phyloP scores from a whole-genome alignment of 139 green algal species.

The Chlamydomonas sp. region DNA sequence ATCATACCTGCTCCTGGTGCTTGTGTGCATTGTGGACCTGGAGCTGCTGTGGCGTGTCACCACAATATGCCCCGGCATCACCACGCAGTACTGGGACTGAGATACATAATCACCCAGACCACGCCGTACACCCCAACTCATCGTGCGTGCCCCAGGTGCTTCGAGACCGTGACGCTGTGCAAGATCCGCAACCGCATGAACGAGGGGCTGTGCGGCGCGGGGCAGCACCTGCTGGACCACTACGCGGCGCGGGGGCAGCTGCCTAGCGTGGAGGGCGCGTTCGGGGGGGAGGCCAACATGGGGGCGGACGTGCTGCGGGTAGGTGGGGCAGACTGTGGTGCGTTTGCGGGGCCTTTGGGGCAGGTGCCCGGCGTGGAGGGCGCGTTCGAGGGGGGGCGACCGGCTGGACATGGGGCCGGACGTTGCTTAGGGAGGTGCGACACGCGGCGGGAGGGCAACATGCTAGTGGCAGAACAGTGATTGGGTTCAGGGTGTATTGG shows the following conservation, averaged over 20 bases:
- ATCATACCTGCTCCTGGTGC: too few species aligned
- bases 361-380: neutral
- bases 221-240: slow-evolving; percentile 25
- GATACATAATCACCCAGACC: too few species aligned
- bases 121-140: too few species aligned
- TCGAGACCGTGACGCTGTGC: neutral
- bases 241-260: neutral
- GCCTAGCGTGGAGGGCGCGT: neutral
- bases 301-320: neutral
- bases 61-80: too few species aligned
- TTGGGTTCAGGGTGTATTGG: neutral
- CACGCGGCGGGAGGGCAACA: neutral
- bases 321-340: neutral
- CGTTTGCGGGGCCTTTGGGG: neutral
- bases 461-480: neutral
- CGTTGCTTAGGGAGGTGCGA: neutral
- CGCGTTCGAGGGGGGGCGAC: neutral
- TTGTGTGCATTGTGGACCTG: too few species aligned
- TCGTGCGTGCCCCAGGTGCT: neutral
- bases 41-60: too few species aligned
- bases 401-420: neutral
- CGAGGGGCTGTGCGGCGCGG: neutral
- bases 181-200: neutral
- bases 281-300: neutral
- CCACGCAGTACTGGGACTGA: too few species aligned